Conservation (phyloP, 2,329 filamentous ascomycete species). For the Pezicula carpinea region DNA sequence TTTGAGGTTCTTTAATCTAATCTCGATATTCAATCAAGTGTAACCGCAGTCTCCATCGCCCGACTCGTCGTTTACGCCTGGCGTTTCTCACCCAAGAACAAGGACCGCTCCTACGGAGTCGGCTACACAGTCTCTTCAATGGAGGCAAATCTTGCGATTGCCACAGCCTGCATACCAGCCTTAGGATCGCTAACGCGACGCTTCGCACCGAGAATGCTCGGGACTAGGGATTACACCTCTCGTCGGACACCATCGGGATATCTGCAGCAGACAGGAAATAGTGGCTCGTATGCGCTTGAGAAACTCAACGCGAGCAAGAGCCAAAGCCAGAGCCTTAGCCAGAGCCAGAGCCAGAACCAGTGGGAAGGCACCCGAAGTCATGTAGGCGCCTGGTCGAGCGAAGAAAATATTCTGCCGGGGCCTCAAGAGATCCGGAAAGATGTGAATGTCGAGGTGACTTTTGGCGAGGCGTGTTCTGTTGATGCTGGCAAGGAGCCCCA, state of each 20-base stretch:
- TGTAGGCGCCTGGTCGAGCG: neutral
- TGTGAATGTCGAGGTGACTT: slow-evolving; percentile 4
- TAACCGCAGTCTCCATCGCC: slow-evolving; percentile 14
- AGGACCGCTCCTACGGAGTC: slow-evolving; percentile 12
- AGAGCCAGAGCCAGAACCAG: too few species aligned
- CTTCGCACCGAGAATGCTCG: neutral
- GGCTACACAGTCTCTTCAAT: slow-evolving; percentile 17
- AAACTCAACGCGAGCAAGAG: neutral
- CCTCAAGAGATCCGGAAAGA: slow-evolving; percentile 4
- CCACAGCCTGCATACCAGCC: slow-evolving; percentile 13
- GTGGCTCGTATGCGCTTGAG: neutral
- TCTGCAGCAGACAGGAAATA: neutral
- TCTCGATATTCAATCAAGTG: slow-evolving; percentile 3
- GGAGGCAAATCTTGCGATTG: slow-evolving; percentile 15
- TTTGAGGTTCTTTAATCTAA: neutral
- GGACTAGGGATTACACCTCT: neutral
- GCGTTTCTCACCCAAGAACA: slow-evolving; percentile 4
- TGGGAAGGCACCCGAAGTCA: neutral
- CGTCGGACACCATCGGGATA: neutral
- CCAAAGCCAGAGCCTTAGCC: too few species aligned
- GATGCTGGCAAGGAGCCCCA: neutral
- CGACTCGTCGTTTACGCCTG: slow-evolving; percentile 10
- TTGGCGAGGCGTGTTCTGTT: slow-evolving; percentile 1
- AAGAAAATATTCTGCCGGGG: slow-evolving; percentile 2
- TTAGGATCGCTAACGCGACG: slow-evolving; percentile 8